These are phyloP conservation scores for Monosporascus sp. DNA, from an alignment of 2,329 filamentous ascomycete species.

Conservation along the genomic window DNA sequence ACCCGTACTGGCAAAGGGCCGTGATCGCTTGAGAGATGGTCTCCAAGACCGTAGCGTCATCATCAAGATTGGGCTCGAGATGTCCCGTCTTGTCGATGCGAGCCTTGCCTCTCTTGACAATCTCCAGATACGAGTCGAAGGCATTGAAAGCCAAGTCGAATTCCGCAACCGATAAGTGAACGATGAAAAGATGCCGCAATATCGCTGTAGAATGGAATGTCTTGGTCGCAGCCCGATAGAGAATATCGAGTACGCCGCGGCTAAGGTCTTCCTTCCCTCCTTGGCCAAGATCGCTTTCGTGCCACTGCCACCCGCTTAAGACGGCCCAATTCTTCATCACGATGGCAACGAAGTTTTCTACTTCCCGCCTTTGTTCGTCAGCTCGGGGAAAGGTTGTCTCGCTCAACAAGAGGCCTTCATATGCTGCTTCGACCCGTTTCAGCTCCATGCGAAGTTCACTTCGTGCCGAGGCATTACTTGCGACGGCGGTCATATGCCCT, in stretches of 20 bases:
- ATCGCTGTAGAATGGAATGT: slow-evolving; percentile 94
- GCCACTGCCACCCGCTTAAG: slow-evolving; percentile 75
- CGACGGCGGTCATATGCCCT: slow-evolving; percentile 35
- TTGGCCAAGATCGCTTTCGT: slow-evolving; percentile 72
- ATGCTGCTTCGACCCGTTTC: slow-evolving; percentile 71
- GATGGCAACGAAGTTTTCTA: slow-evolving; percentile 76
- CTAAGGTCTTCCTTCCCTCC: slow-evolving; percentile 73
- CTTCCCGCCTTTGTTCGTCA: slow-evolving; percentile 68
- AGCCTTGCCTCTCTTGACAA: slow-evolving; percentile 79
- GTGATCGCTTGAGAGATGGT: slow-evolving; percentile 77
- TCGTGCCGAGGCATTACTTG: slow-evolving; percentile 49
- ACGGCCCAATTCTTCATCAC: slow-evolving; percentile 83
- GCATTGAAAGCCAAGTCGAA: slow-evolving; percentile 89
- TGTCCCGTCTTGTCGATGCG: slow-evolving; percentile 75
- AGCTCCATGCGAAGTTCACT: slow-evolving; percentile 69
- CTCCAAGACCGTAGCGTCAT: slow-evolving; percentile 69
- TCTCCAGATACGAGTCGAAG: slow-evolving; percentile 85
- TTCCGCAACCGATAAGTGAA: slow-evolving; percentile 82
- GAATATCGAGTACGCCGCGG: slow-evolving; percentile 73
- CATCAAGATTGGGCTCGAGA: slow-evolving; percentile 66
- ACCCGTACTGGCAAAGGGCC: slow-evolving; percentile 78
- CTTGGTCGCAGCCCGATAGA: slow-evolving; percentile 87
- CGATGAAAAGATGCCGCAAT: slow-evolving; percentile 77
- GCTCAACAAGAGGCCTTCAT: slow-evolving; percentile 71
- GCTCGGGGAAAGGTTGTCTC: slow-evolving; percentile 83